A percentile compares a stretch with the other conserved stretches of the same genome.
Evolutionary conservation across 2,329 filamentous ascomycete species (phyloP).

Genomic region (Lasiodiplodia hormozganensis): DNA sequence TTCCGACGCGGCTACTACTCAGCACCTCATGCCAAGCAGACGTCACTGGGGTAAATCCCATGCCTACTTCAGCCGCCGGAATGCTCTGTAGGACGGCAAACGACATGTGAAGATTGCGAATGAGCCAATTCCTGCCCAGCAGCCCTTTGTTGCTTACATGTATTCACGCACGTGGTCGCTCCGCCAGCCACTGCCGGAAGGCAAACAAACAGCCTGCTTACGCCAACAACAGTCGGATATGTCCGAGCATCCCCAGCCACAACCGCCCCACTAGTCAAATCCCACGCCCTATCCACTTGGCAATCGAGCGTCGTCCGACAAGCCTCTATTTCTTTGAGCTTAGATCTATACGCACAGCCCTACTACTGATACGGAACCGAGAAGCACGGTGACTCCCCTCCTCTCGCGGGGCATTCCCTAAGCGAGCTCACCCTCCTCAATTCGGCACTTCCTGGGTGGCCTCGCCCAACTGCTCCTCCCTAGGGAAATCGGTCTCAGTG

Average conservation of each 20-base stretch:
- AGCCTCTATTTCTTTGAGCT: not conserved
- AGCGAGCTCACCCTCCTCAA: not conserved
- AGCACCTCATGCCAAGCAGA: slow-evolving; percentile 10
- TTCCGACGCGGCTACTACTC: not conserved
- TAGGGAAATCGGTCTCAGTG: slow-evolving; percentile 36
- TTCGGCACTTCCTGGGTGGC: slow-evolving; percentile 16
- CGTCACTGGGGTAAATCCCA: not conserved
- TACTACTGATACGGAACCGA: not conserved
- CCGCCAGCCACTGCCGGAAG: slow-evolving; percentile 2
- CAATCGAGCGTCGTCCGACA: not conserved
- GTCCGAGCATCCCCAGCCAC: slow-evolving; percentile 15
- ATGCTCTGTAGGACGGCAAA: not conserved
- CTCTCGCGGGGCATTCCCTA: not conserved
- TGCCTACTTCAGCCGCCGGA: slow-evolving; percentile 9
- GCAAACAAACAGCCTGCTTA: not conserved
- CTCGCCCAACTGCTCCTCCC: slow-evolving; percentile 25
- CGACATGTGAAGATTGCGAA: slow-evolving; percentile 7
- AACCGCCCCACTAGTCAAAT: slow-evolving; percentile 4
- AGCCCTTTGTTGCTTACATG: slow-evolving; percentile 5
- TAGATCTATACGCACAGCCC: slow-evolving; percentile 5
- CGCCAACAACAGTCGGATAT: not conserved
- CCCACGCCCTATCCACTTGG: slow-evolving; percentile 13
- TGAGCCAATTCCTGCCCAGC: not conserved
- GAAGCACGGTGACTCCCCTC: not conserved
- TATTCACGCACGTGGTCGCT: not conserved